Conservation (phyloP, 352 stramenopile species). For the Pythium pyrilobum region DNA sequence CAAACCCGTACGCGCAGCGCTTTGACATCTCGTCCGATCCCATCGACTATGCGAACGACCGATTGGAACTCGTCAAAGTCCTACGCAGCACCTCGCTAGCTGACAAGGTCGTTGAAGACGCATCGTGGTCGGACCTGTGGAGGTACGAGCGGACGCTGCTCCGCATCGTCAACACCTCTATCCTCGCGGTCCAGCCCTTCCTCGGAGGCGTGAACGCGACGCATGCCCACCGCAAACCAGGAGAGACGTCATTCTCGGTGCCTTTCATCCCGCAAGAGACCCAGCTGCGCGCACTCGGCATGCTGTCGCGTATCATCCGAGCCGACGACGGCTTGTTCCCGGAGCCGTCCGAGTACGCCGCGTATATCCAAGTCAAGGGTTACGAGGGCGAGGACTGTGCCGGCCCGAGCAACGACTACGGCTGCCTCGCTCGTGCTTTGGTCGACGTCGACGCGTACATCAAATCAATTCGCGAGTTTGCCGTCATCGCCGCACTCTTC, state of each 20-base stretch:
- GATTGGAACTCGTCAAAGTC: slow-evolving; percentile 38
- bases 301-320: slow-evolving; percentile 40
- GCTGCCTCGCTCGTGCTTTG: slow-evolving; percentile 44
- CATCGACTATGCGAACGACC: slow-evolving; percentile 52
- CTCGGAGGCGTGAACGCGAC: slow-evolving; percentile 60
- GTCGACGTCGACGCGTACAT: slow-evolving; percentile 46
- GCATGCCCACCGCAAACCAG: slow-evolving; percentile 36
- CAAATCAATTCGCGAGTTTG: slow-evolving; percentile 27
- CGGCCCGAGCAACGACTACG: slow-evolving; percentile 39
- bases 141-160: slow-evolving; percentile 38
- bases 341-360: slow-evolving; percentile 33
- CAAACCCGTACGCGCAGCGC: slow-evolving; percentile 45
- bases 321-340: slow-evolving; percentile 52
- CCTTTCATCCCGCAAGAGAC: slow-evolving; percentile 26
- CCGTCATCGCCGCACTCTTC: slow-evolving; percentile 37
- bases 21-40: slow-evolving; percentile 59
- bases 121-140: slow-evolving; percentile 50
- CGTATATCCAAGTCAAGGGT: slow-evolving; percentile 40
- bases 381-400: slow-evolving; percentile 41
- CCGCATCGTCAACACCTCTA: slow-evolving; percentile 31
- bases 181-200: slow-evolving; percentile 33
- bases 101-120: slow-evolving; percentile 44
- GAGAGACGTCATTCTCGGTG: slow-evolving; percentile 29
- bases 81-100: slow-evolving; percentile 29
- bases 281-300: slow-evolving; percentile 30